Base-by-base conservation (phyloP, 108 stramenopile species). In the Pseudonitzschia multistriata region DNA sequence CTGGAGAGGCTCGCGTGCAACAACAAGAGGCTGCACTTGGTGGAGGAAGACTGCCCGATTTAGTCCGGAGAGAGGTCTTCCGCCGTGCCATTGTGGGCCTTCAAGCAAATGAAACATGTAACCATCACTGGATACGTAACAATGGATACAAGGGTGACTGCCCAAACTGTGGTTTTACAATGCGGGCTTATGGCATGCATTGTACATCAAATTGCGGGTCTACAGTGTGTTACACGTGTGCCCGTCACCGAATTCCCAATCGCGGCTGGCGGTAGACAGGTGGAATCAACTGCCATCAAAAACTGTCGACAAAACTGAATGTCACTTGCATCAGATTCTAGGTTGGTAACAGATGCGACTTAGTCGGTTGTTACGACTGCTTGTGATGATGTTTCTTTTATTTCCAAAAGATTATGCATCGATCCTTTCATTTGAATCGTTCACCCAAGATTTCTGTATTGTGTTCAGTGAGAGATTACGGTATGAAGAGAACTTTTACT, bases 211-310 rank as follows among this genome's bases (percentile, higher is more conserved):
- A 69, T 53, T 85, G 84, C 49, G 79, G 68, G 42, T 67, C 79
- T 19, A 80, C 79, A 14, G 84, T 85, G 30, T 85, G 84, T 69
- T 85, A 80, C 81, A 82, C 84, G 24, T 85, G 84, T 70, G 84
- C 84, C 17, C 76, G 78, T 62, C 79, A 80, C 57, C 81, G 84
- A 24, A 80, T 85, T 55, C 81, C 81, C 1, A 47, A 62, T 35
- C 71, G 71, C 15, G 84, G 84, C 4, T 85, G 84, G 84, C 76
- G 84, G 27, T 85, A 65, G n/a, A n/a, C n/a, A n/a, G n/a, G n/a
- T n/a, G n/a, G n/a, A n/a, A n/a, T n/a, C n/a, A n/a, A n/a, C n/a
- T n/a, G n/a, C n/a, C n/a, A n/a, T n/a, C n/a, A n/a, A n/a, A n/a
- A 73, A 54, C 21, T 27, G 11, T 36, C 28, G 21, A n/a, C n/a